Percentiles rank a stretch among this genome's conserved stretches.
These are phyloP conservation scores for Arctostaphylos glauca DNA, from an alignment of 148 eudicot species.

Conservation along the genomic window DNA sequence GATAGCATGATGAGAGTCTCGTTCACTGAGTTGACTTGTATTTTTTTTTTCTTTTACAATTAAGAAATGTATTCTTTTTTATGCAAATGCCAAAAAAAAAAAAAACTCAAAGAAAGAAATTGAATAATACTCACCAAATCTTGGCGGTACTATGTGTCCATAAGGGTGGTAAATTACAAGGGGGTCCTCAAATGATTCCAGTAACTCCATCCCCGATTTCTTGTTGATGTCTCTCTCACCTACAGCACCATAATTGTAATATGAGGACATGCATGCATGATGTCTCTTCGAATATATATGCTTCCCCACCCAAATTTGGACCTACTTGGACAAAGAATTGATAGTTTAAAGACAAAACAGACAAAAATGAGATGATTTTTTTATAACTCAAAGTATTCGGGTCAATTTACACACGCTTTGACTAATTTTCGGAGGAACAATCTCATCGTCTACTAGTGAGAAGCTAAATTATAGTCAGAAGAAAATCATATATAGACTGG, in stretches of 20 bases:
- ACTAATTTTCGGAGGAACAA: no score
- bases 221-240: conserved; percentile 11
- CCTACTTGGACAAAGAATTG: no score
- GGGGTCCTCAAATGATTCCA: conserved; percentile 15
- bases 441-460: no score
- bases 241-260: not conserved
- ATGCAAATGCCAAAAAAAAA: not conserved
- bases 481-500: no score
- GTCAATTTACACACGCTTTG: no score
- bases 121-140: conserved; percentile 14
- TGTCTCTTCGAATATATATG: not conserved
- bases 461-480: no score
- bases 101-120: not conserved
- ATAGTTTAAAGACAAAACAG: not conserved
- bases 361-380: not conserved
- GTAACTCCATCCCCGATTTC: conserved; percentile 1
- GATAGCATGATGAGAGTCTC: not conserved
- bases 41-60: not conserved
- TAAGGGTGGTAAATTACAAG: conserved; percentile 8
- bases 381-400: no score
- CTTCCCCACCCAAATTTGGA: not conserved
- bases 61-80: not conserved
- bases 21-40: not conserved
- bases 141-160: conserved; percentile 16
- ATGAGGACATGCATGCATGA: not conserved